Conservation (phyloP, 495 filamentous ascomycete species). For the Penicillium lividum region DNA sequence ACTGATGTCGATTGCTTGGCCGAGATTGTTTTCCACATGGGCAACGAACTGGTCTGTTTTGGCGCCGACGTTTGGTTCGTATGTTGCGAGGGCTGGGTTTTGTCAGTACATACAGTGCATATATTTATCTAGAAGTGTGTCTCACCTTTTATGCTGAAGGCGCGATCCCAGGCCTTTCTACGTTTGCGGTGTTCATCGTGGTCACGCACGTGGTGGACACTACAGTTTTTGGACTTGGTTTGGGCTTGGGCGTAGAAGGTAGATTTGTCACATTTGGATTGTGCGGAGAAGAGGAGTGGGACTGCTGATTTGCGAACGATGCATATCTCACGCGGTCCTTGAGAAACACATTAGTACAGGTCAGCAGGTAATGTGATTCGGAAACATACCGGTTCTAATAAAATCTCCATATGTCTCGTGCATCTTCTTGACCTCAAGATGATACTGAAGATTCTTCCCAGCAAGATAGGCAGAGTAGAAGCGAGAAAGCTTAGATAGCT, state of each 20-base stretch:
- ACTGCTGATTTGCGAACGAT: constrained; percentile 3
- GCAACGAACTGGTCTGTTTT: constrained; percentile 6
- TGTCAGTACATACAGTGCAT: background rate
- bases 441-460: constrained; percentile 14
- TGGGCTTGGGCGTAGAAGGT: constrained; percentile 1
- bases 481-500: constrained; percentile 12
- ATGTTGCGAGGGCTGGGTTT: background rate
- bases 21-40: constrained; percentile 7
- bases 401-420: constrained; percentile 26
- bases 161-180: constrained; percentile 41
- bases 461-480: constrained; percentile 18
- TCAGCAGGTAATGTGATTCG: no score
- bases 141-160: constrained; percentile 31
- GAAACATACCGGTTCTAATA: constrained; percentile 19
- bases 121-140: background rate
- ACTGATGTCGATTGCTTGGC: constrained; percentile 5
- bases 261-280: background rate
- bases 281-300: background rate
- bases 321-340: background rate
- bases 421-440: constrained; percentile 17
- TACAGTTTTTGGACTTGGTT: constrained; percentile 11
- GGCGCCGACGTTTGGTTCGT: background rate
- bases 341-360: background rate
- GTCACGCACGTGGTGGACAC: constrained; percentile 29
- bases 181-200: constrained; percentile 27